Percentiles rank a stretch among this genome's conserved stretches.
phyloP scores from a whole-genome alignment of 2,329 filamentous ascomycete species.

The Cordyceps cateniannulata region DNA sequence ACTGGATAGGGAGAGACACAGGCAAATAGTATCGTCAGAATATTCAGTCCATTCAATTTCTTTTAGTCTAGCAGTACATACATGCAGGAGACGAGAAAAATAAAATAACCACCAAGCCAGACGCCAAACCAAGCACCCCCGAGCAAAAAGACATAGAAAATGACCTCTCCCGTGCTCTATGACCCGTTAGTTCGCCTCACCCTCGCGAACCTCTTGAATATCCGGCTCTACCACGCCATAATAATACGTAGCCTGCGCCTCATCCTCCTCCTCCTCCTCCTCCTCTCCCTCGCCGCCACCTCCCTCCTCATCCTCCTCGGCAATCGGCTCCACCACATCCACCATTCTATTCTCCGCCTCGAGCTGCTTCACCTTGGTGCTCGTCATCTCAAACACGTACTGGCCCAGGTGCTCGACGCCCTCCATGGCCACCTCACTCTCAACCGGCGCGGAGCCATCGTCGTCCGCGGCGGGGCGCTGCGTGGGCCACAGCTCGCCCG shows the following conservation, averaged over 20 bases:
- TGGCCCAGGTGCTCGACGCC: constrained; percentile 89
- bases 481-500: constrained; percentile 80
- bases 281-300: constrained; percentile 19
- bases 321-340: constrained; percentile 20
- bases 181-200: constrained; percentile 17
- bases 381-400: constrained; percentile 95
- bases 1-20: no score
- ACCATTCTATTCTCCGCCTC: constrained; percentile 29
- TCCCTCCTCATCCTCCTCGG: constrained; percentile 18
- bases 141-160: neutral
- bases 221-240: constrained; percentile 27
- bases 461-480: constrained; percentile 42
- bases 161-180: neutral
- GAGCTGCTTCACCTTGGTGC: constrained; percentile 48
- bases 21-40: no score
- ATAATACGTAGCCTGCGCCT: constrained; percentile 20
- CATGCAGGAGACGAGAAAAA: neutral
- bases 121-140: constrained; percentile 5
- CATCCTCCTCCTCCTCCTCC: constrained; percentile 22
- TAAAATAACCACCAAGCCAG: neutral
- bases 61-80: neutral
- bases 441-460: constrained; percentile 28
- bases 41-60: neutral
- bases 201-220: constrained; percentile 30
- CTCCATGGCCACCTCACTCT: constrained; percentile 68